Evolutionary conservation across 805 yeast genomes (phyloP).

Genomic region (Candida pini): DNA sequence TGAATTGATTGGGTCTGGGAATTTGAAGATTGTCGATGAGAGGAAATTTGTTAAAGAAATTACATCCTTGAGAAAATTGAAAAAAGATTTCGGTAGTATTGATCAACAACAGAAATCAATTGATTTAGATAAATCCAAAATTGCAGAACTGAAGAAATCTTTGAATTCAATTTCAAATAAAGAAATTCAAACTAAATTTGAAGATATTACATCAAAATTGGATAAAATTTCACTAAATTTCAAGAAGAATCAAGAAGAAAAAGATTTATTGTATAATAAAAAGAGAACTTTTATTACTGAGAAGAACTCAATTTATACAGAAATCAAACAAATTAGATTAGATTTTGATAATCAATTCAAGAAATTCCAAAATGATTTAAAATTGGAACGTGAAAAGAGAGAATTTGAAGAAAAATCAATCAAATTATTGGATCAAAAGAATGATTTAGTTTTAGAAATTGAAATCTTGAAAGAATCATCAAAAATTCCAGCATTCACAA

Average conservation of each 20-base stretch:
- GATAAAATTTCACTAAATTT: constrained; percentile 57
- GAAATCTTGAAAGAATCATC: constrained; percentile 70
- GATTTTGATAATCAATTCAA: constrained; percentile 73
- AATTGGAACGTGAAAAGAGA: constrained; percentile 63
- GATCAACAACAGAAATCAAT: constrained; percentile 73
- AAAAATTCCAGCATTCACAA: constrained; percentile 71
- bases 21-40: constrained; percentile 85
- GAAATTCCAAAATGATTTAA: constrained; percentile 61
- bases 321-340: constrained; percentile 61
- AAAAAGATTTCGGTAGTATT: constrained; percentile 69
- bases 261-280: constrained; percentile 55
- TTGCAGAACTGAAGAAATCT: constrained; percentile 67
- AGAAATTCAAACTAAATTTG: constrained; percentile 65
- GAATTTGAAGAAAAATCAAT: constrained; percentile 58
- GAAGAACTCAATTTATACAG: constrained; percentile 62
- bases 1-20: constrained; percentile 68
- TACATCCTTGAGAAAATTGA: constrained; percentile 71
- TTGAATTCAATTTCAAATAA: constrained; percentile 51
- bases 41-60: constrained; percentile 80
- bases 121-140: constrained; percentile 72
- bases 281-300: constrained; percentile 63
- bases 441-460: constrained; percentile 48
- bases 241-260: constrained; percentile 60
- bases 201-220: constrained; percentile 61
- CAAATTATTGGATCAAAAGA: constrained; percentile 47